A percentile compares a stretch with the other conserved stretches of the same genome.
Evolutionary conservation across 1,284 basidiomycete species (phyloP).

Genomic region (Ceratobasidium sp.): DNA sequence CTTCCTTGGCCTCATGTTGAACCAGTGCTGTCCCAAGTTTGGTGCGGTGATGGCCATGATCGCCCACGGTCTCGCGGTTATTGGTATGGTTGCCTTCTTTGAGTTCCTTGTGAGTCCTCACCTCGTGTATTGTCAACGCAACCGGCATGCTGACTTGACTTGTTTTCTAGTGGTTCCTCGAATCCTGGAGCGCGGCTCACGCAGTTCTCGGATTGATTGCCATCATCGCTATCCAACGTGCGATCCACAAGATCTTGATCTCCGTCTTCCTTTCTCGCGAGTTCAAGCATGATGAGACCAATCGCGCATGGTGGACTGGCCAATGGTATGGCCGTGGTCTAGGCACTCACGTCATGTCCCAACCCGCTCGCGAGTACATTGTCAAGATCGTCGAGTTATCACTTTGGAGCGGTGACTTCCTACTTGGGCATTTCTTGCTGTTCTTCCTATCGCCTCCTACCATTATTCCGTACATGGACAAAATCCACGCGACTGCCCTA

Average conservation of each 20-base stretch:
- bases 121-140: constrained; percentile 13
- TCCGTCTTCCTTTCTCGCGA: constrained; percentile 91
- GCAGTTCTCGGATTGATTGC: constrained; percentile 89
- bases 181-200: constrained; percentile 90
- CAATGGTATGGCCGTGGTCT: constrained; percentile 94
- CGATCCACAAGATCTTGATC: constrained; percentile 90
- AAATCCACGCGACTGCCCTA: constrained; percentile 85
- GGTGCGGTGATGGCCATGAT: constrained; percentile 89
- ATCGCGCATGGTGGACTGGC: constrained; percentile 97
- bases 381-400: constrained; percentile 98
- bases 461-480: constrained; percentile 86
- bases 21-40: constrained; percentile 82
- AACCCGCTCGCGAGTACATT: constrained; percentile 92
- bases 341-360: constrained; percentile 85
- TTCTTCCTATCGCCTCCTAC: constrained; percentile 82
- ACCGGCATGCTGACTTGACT: constrained; percentile 45
- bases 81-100: constrained; percentile 91
- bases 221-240: constrained; percentile 87
- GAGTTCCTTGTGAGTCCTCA: constrained; percentile 84
- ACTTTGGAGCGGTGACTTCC: constrained; percentile 88
- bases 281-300: constrained; percentile 97
- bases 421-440: constrained; percentile 69
- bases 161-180: constrained; percentile 83
- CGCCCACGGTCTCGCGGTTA: constrained; percentile 78
- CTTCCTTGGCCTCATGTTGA: constrained; percentile 91